Evolutionary conservation across 2,329 filamentous ascomycete genomes (phyloP).

Genomic region (Camptophora hylomeconis): DNA sequence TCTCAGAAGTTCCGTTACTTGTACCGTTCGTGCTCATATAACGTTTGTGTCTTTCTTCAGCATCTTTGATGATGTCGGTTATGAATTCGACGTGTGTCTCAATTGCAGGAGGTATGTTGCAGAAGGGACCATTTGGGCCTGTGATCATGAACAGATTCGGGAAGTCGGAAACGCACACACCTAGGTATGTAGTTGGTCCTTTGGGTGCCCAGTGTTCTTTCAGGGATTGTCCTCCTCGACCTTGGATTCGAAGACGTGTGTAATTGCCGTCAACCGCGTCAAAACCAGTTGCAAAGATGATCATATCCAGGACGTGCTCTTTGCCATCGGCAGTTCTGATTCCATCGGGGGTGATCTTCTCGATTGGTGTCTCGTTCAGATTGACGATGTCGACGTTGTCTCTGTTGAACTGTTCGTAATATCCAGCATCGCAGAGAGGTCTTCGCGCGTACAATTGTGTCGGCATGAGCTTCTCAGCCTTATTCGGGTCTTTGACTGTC

Average conservation of each 20-base stretch:
- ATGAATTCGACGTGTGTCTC: conserved; percentile 31
- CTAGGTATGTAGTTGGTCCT: conserved; percentile 26
- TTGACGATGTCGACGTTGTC: conserved; percentile 34
- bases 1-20: conserved; percentile 21
- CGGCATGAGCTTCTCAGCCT: conserved; percentile 23
- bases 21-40: conserved; percentile 32
- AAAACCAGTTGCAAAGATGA: conserved; percentile 20
- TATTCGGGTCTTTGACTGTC: conserved; percentile 22
- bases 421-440: conserved; percentile 34
- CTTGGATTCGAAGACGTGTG: conserved; percentile 20
- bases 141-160: conserved; percentile 33
- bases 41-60: conserved; percentile 36
- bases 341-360: conserved; percentile 16
- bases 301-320: conserved; percentile 18
- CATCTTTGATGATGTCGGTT: conserved; percentile 31
- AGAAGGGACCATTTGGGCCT: conserved; percentile 28
- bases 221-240: conserved; percentile 18
- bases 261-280: conserved; percentile 26
- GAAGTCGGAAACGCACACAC: conserved; percentile 25
- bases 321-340: conserved; percentile 17
- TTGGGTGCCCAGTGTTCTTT: conserved; percentile 22
- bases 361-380: conserved; percentile 19
- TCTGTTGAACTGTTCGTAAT: conserved; percentile 37
- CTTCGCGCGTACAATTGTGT: conserved; percentile 43
- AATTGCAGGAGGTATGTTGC: conserved; percentile 25